These are phyloP conservation scores for Aureobasidium musti DNA, from an alignment of 2,329 filamentous ascomycete genomes.

Conservation along the genomic window DNA sequence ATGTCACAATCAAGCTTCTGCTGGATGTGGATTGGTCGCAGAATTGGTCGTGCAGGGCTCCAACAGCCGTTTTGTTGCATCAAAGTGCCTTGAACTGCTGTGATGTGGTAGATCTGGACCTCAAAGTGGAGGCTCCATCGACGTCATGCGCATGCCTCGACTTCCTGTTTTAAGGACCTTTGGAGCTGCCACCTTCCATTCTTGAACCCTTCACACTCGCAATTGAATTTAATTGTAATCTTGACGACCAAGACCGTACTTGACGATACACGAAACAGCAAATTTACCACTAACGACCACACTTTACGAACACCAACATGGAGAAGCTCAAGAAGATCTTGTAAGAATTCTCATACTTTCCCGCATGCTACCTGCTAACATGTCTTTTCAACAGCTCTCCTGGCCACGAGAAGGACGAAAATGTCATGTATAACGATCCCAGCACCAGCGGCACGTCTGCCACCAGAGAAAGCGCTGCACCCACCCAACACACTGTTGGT, in stretches of 20 bases:
- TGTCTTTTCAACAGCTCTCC: conserved; percentile 34
- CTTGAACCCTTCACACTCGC: not conserved
- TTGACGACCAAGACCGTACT: not conserved
- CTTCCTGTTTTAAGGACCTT: conserved; percentile 3
- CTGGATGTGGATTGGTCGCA: conserved; percentile 3
- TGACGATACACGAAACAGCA: conserved; percentile 7
- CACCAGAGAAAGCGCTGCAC: not conserved
- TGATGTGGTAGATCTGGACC: not conserved
- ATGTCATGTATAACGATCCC: conserved; percentile 42
- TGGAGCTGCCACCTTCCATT: not conserved
- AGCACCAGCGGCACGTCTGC: conserved; percentile 27
- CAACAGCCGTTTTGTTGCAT: not conserved
- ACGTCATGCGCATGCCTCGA: conserved; percentile 16
- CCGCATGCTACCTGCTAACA: conserved; percentile 11
- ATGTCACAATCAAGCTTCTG: not conserved
- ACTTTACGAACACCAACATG: conserved; percentile 35
- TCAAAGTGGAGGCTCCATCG: not conserved
- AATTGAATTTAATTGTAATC: not conserved
- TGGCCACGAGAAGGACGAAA: conserved; percentile 41
- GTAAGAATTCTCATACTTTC: conserved; percentile 36
- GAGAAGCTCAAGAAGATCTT: conserved; percentile 51
- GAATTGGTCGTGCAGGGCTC: conserved; percentile 5
- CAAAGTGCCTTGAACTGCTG: conserved; percentile 5
- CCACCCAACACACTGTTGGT: not conserved
- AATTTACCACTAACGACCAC: conserved; percentile 3